Conservation (phyloP, 1,284 basidiomycete species). For the Phellopilus nigrolimitatus region DNA sequence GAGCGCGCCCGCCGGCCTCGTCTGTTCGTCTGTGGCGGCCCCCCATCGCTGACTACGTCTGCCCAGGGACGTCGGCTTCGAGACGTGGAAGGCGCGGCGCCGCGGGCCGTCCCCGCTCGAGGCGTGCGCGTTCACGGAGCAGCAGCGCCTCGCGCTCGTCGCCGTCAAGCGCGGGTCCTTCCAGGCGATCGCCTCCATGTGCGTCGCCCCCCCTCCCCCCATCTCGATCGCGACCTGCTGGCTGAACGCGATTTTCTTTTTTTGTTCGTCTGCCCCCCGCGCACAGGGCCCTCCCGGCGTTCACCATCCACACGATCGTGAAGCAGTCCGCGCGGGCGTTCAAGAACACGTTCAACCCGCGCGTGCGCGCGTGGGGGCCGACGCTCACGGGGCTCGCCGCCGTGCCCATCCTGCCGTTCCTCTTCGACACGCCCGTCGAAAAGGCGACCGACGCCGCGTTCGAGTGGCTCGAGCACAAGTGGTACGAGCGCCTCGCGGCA, state of each 20-base stretch:
- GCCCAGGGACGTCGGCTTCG: slow-evolving; percentile 83
- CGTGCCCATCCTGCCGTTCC: slow-evolving; percentile 75
- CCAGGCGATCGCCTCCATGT: slow-evolving; percentile 89
- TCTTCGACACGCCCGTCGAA: slow-evolving; percentile 85
- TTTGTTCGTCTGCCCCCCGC: background rate
- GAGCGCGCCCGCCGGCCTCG: slow-evolving; percentile 15
- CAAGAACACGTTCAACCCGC: slow-evolving; percentile 54
- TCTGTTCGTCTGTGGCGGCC: background rate
- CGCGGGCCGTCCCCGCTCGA: slow-evolving; percentile 70
- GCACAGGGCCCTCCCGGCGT: slow-evolving; percentile 66
- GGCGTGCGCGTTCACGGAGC: slow-evolving; percentile 73
- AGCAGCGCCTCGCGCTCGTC: slow-evolving; percentile 63
- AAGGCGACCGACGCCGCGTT: slow-evolving; percentile 58
- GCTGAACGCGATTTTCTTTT: slow-evolving; percentile 6
- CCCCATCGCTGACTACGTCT: slow-evolving; percentile 20
- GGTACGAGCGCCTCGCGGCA: slow-evolving; percentile 13
- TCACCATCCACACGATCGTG: slow-evolving; percentile 85
- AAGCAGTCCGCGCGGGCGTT: slow-evolving; percentile 76
- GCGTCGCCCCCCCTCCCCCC: slow-evolving; percentile 26
- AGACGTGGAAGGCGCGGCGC: slow-evolving; percentile 81
- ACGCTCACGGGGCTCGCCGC: slow-evolving; percentile 75
- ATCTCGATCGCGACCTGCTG: no score
- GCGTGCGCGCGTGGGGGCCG: slow-evolving; percentile 76
- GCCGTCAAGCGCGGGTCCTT: slow-evolving; percentile 79
- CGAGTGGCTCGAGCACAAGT: slow-evolving; percentile 57